Percentiles rank a stretch among this genome's conserved stretches.
Conservation (phyloP, 305 asterid species). For the Fraxinus latifolia region DNA sequence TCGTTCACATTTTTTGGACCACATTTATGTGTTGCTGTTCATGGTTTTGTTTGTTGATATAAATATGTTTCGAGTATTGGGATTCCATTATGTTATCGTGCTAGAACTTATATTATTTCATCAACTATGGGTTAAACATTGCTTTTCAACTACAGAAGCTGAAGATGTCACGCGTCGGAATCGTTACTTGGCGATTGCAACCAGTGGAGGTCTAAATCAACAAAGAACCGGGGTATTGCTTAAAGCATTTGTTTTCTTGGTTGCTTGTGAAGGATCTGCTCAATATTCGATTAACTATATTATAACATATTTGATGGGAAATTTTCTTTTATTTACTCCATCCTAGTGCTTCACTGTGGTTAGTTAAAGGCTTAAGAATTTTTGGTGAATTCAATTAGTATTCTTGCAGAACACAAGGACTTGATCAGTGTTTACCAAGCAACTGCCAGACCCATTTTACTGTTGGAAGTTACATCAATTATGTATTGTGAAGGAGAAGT, state of each 20-base stretch:
- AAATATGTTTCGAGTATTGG: slow-evolving; percentile 3
- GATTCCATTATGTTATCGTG: background rate
- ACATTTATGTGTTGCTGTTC: background rate
- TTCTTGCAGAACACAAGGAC: background rate
- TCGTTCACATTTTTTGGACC: slow-evolving; percentile 4
- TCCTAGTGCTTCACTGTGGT: background rate
- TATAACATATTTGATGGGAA: background rate
- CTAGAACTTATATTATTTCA: slow-evolving; percentile 4
- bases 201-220: slow-evolving; percentile 98
- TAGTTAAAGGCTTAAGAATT: background rate
- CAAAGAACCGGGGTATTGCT: slow-evolving; percentile 92
- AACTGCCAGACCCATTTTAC: background rate
- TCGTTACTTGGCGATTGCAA: slow-evolving; percentile 79
- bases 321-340: background rate
- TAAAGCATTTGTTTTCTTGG: slow-evolving; percentile 5
- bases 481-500: background rate
- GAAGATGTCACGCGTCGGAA: slow-evolving; percentile 50
- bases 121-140: slow-evolving; percentile 13
- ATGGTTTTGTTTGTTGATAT: slow-evolving; percentile 13
- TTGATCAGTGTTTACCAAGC: background rate
- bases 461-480: background rate
- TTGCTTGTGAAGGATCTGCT: background rate
- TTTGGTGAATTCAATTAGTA: background rate
- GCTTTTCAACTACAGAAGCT: slow-evolving; percentile 52
- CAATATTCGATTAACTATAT: background rate